Evolutionary conservation across 1,284 basidiomycete genomes (phyloP).

Genomic region (Tremellales sp.): DNA sequence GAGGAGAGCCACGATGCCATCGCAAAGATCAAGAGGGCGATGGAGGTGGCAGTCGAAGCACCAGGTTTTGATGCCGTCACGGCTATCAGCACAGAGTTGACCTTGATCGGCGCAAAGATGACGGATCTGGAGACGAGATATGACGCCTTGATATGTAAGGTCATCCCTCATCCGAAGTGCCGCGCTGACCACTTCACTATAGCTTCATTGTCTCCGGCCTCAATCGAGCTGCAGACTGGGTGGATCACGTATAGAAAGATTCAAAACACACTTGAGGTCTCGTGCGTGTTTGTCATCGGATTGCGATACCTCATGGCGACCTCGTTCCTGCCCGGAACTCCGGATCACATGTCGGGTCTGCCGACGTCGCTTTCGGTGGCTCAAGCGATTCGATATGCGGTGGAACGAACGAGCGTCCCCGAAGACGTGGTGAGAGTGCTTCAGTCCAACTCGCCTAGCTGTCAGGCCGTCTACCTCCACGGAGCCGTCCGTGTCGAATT

Average conservation of each 20-base stretch:
- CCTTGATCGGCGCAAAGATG: constrained; percentile 22
- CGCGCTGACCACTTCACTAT: neutral
- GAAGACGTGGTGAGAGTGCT: constrained; percentile 32
- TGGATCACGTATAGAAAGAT: constrained; percentile 35
- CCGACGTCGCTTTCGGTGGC: constrained; percentile 16
- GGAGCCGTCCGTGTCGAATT: constrained; percentile 26
- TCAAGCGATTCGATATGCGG: constrained; percentile 27
- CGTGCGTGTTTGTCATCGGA: constrained; percentile 27
- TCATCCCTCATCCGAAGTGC: neutral
- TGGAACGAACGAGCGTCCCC: constrained; percentile 28
- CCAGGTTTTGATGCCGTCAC: constrained; percentile 24
- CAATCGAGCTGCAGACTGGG: constrained; percentile 19
- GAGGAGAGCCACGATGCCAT: constrained; percentile 32
- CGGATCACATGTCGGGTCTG: constrained; percentile 23
- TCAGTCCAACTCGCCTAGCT: constrained; percentile 11
- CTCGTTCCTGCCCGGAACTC: constrained; percentile 33
- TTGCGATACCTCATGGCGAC: constrained; percentile 35
- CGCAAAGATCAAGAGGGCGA: constrained; percentile 17
- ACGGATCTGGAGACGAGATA: constrained; percentile 29
- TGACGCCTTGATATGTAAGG: constrained; percentile 33
- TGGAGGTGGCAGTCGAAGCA: constrained; percentile 26
- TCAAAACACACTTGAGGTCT: constrained; percentile 31
- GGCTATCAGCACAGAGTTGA: constrained; percentile 29
- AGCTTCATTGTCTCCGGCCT: neutral
- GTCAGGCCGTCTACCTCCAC: constrained; percentile 24